These are phyloP conservation scores for Datura wrightii DNA, from an alignment of 257 asterid genomes.

Conservation along the genomic window DNA sequence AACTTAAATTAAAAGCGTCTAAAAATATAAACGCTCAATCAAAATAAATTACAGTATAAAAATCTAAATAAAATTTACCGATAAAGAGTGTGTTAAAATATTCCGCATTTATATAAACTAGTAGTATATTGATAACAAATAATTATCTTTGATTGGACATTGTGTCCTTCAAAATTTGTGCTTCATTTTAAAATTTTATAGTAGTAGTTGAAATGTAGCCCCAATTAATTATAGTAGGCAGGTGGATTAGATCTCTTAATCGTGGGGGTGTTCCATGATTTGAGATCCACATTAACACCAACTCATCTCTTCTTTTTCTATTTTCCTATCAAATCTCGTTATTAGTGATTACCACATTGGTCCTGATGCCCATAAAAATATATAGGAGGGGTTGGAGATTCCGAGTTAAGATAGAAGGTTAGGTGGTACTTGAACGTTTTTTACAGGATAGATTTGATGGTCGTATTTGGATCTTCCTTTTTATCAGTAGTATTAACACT, in stretches of 20 bases:
- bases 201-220: neutral
- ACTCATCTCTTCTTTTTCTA: neutral
- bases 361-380: too few relatives aligned
- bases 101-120: neutral
- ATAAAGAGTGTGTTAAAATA: neutral
- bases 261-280: neutral
- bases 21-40: neutral
- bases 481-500: too few relatives aligned
- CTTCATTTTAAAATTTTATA: neutral
- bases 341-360: too few relatives aligned
- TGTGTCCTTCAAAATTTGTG: slow-evolving; percentile 9
- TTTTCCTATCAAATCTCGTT: too few relatives aligned
- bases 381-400: too few relatives aligned
- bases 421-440: too few relatives aligned
- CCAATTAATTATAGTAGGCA: neutral
- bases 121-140: neutral
- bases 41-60: neutral
- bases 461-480: too few relatives aligned
- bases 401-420: too few relatives aligned
- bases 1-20: too few relatives aligned
- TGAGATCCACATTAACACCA: neutral
- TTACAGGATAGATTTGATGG: too few relatives aligned
- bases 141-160: neutral
- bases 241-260: slow-evolving; percentile 15
- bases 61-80: neutral